Percentiles rank a stretch among this genome's conserved stretches.
Conservation (phyloP, 345 rosid species). For the Eutrema yunnanense region DNA sequence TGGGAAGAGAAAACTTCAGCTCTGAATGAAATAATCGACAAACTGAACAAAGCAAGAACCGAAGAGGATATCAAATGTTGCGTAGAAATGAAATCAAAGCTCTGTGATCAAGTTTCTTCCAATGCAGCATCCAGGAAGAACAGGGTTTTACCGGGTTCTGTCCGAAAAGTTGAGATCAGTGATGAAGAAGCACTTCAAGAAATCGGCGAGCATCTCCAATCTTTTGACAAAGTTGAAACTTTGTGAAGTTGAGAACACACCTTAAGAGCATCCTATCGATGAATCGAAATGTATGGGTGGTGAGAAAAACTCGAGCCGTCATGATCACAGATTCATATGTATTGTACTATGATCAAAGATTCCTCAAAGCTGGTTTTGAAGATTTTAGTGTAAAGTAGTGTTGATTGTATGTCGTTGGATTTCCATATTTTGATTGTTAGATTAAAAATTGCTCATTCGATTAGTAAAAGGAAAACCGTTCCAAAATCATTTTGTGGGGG, state of each 20-base stretch:
- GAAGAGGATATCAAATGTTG: constrained; percentile 78
- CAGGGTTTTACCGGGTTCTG: constrained; percentile 23
- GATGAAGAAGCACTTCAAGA: constrained; percentile 46
- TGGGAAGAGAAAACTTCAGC: constrained; percentile 47
- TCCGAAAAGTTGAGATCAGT: constrained; percentile 50
- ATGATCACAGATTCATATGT: background rate
- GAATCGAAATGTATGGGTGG: background rate
- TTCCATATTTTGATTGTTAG: background rate
- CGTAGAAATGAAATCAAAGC: constrained; percentile 54
- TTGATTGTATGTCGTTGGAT: constrained; percentile 15
- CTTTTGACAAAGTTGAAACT: constrained; percentile 9
- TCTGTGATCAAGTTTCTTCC: constrained; percentile 24
- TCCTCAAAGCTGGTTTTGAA: background rate
- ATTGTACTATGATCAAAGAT: background rate
- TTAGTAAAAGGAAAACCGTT: background rate
- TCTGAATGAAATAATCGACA: constrained; percentile 55
- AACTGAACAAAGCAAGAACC: constrained; percentile 69
- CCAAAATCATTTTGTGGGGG: background rate
- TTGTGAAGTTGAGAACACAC: constrained; percentile 9
- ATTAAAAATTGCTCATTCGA: background rate
- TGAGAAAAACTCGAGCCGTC: background rate
- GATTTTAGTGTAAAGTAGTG: constrained; percentile 14
- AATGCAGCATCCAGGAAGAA: constrained; percentile 9
- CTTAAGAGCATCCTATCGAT: background rate
- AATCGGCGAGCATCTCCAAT: constrained; percentile 18